These are phyloP conservation scores for Leccinum subtestaceum DNA, from an alignment of 768 basidiomycete species.

Conservation along the genomic window DNA sequence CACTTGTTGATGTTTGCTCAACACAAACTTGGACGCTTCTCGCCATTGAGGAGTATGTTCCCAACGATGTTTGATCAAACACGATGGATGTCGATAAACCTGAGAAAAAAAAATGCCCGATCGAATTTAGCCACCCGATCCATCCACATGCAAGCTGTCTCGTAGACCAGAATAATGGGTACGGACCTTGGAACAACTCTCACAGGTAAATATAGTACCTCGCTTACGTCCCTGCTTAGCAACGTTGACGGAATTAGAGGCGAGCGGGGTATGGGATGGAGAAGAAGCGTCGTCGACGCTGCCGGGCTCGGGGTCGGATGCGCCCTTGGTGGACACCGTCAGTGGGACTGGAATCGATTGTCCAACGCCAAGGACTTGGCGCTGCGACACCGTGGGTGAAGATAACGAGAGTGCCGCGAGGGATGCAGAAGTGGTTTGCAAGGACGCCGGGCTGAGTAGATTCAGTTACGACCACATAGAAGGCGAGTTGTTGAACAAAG, in stretches of 20 bases:
- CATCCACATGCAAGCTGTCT: conserved; percentile 3
- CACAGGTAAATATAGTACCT: conserved; percentile 86
- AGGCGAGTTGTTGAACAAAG: not conserved
- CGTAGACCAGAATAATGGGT: conserved; percentile 1
- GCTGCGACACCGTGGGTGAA: conserved; percentile 35
- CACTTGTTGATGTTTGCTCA: conserved; percentile 97
- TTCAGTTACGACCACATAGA: conserved; percentile 6
- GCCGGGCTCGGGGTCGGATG: conserved; percentile 3
- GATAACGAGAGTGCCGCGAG: conserved; percentile 42
- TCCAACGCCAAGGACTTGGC: conserved; percentile 4
- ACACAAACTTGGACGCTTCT: conserved; percentile 82
- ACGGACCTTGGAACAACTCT: conserved; percentile 87
- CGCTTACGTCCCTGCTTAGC: conserved; percentile 64
- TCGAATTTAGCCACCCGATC: conserved; percentile 5
- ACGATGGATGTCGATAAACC: conserved; percentile 91
- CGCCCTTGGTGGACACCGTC: not conserved
- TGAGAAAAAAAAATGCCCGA: conserved; percentile 24
- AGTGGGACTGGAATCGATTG: conserved; percentile 15
- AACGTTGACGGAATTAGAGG: conserved; percentile 12
- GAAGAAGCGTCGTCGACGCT: conserved; percentile 20
- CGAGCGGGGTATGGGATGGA: conserved; percentile 2
- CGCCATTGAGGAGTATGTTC: conserved; percentile 97
- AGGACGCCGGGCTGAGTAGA: conserved; percentile 31
- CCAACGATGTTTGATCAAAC: conserved; percentile 97
- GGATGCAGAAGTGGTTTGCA: conserved; percentile 38